Conservation (phyloP, 768 basidiomycete genomes). For the Suillus subalutaceus region DNA sequence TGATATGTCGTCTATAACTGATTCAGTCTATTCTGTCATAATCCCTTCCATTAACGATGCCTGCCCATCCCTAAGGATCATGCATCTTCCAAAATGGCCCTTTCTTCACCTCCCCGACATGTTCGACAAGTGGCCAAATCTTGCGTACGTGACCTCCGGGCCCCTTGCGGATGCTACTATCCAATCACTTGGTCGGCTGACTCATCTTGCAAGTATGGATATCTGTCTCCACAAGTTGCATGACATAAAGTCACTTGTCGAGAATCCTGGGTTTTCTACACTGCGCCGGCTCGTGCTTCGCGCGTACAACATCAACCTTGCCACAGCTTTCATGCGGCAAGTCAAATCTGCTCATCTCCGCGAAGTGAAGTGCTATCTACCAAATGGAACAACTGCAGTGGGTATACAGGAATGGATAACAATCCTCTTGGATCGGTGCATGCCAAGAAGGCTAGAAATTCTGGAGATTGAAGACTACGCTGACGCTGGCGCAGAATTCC, state of each 20-base stretch:
- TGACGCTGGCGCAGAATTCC: background rate
- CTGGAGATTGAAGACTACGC: conserved; percentile 8
- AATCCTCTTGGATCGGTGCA: conserved; percentile 4
- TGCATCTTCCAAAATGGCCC: conserved; percentile 9
- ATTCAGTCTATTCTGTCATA: conserved; percentile 6
- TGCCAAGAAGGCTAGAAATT: conserved; percentile 6
- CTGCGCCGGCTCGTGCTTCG: conserved; percentile 9
- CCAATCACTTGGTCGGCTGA: conserved; percentile 5
- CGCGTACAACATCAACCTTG: conserved; percentile 4
- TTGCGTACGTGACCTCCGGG: conserved; percentile 6
- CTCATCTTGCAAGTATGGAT: conserved; percentile 9
- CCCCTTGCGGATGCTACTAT: conserved; percentile 9
- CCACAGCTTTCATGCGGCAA: conserved; percentile 7
- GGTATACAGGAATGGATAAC: conserved; percentile 8
- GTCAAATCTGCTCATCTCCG: conserved; percentile 2
- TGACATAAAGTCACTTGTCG: conserved; percentile 5
- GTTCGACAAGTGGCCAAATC: conserved; percentile 7
- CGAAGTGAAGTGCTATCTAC: conserved; percentile 7
- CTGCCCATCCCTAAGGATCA: conserved; percentile 6
- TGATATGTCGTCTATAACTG: conserved; percentile 8
- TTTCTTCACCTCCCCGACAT: conserved; percentile 7
- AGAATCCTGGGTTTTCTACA: conserved; percentile 7
- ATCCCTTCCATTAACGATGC: conserved; percentile 7
- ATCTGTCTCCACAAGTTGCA: conserved; percentile 9
- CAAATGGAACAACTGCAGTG: conserved; percentile 2